A percentile compares a stretch with the other conserved stretches of the same genome.
These are phyloP conservation scores for Ambrosiella cleistominuta DNA, from an alignment of 2,329 filamentous ascomycete genomes.

Conservation along the genomic window DNA sequence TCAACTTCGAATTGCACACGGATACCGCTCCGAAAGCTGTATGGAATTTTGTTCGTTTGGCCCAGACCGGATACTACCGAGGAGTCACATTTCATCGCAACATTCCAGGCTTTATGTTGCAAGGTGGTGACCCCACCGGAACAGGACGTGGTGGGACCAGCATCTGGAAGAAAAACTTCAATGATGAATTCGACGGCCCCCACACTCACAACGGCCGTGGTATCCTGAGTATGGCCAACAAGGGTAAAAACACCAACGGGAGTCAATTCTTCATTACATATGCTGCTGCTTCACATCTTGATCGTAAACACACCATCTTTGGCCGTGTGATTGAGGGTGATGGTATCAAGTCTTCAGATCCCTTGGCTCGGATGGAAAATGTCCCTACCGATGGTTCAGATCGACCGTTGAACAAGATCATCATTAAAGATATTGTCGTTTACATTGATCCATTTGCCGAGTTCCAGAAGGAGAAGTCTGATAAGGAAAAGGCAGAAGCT, in stretches of 20 bases:
- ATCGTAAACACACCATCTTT: conserved; percentile 96
- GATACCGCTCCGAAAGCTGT: conserved; percentile 85
- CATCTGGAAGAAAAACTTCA: conserved; percentile 87
- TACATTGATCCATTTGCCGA: conserved; percentile 93
- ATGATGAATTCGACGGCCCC: conserved; percentile 83
- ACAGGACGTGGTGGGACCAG: conserved; percentile 80
- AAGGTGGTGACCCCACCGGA: conserved; percentile 85
- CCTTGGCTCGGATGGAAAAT: conserved; percentile 59
- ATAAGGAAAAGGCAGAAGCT: conserved; percentile 40
- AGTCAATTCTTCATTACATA: conserved; percentile 93
- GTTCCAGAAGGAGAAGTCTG: conserved; percentile 58
- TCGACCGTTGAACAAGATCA: conserved; percentile 58
- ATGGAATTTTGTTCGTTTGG: conserved; percentile 86
- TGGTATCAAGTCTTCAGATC: conserved; percentile 23
- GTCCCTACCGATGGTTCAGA: conserved; percentile 59
- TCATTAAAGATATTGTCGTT: conserved; percentile 67
- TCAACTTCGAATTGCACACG: conserved; percentile 79
- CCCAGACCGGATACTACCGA: conserved; percentile 80
- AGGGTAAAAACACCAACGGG: conserved; percentile 94
- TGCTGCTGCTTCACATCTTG: conserved; percentile 64
- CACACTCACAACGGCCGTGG: conserved; percentile 68
- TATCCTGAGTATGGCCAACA: conserved; percentile 88
- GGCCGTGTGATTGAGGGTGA: conserved; percentile 64
- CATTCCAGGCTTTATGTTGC: conserved; percentile 94
- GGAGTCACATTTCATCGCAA: conserved; percentile 78